Evolutionary conservation across 192 early-diverging fungal species (phyloP).

Genomic region (Backusella macrospora): DNA sequence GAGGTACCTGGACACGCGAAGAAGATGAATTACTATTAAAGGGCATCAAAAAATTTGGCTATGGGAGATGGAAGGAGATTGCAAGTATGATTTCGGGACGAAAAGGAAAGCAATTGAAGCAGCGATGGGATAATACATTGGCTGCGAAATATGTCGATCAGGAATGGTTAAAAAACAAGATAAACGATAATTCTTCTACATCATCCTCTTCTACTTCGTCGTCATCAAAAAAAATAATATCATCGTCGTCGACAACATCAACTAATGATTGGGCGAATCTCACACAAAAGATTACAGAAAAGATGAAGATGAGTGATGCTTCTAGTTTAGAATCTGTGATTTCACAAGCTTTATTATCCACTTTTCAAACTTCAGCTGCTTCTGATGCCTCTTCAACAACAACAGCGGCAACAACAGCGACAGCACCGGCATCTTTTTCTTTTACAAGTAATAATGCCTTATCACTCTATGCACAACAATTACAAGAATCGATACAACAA

Average conservation of each 20-base stretch:
- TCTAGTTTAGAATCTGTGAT: constrained; percentile 19
- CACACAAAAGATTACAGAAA: constrained; percentile 40
- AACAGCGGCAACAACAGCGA: neutral
- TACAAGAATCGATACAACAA: constrained; percentile 8
- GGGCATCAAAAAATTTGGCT: constrained; percentile 37
- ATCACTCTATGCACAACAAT: constrained; percentile 27
- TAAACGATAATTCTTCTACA: neutral
- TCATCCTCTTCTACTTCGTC: neutral
- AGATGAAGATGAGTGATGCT: constrained; percentile 20
- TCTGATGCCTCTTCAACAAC: neutral
- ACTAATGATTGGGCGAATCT: constrained; percentile 32
- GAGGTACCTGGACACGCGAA: constrained; percentile 39
- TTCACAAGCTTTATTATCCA: constrained; percentile 26
- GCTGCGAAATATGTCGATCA: constrained; percentile 41
- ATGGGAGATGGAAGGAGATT: constrained; percentile 44
- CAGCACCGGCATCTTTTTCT: neutral
- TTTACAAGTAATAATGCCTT: neutral
- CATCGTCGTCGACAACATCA: neutral
- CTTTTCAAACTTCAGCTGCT: neutral
- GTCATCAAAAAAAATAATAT: neutral
- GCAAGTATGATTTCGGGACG: constrained; percentile 37
- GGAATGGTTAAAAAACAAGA: constrained; percentile 34
- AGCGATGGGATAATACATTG: constrained; percentile 40
- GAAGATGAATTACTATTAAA: constrained; percentile 38
- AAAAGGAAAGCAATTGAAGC: constrained; percentile 43